Evolutionary conservation across 2,329 filamentous ascomycete genomes (phyloP).

Genomic region (Colletotrichum tanaceti): DNA sequence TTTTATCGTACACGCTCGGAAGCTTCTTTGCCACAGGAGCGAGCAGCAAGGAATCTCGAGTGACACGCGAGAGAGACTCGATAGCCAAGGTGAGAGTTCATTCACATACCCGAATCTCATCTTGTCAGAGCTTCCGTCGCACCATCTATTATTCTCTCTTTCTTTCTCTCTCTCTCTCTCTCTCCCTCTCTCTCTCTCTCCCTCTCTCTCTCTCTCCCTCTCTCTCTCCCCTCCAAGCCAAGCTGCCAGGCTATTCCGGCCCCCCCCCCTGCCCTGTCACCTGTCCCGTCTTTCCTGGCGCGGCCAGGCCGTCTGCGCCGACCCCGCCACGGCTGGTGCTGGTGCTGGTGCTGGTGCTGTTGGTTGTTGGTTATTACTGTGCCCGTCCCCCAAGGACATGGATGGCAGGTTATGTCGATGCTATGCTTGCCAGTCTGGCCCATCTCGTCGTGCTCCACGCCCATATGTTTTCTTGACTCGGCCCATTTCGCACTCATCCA

Average conservation of each 20-base stretch:
- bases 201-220: too few relatives aligned
- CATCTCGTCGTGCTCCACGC: constrained; percentile 51
- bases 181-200: too few relatives aligned
- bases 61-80: not conserved
- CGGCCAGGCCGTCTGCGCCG: constrained; percentile 45
- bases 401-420: constrained; percentile 53
- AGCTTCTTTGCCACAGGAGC: not conserved
- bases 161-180: too few relatives aligned
- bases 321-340: constrained; percentile 52
- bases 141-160: not conserved
- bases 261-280: constrained; percentile 46
- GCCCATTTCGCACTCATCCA: constrained; percentile 52
- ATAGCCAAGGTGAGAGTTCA: constrained; percentile 18
- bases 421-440: constrained; percentile 54
- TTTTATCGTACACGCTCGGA: not conserved
- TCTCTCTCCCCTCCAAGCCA: constrained; percentile 10
- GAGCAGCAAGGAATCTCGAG: not conserved
- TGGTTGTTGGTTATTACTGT: constrained; percentile 51
- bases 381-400: constrained; percentile 50
- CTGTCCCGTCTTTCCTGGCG: constrained; percentile 36
- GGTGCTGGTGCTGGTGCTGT: too few relatives aligned
- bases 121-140: not conserved
- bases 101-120: not conserved
- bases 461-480: constrained; percentile 45
- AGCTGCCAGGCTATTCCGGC: constrained; percentile 49